phyloP scores from a whole-genome alignment of 345 rosid genomes.

The Aquilaria yunnanensis region DNA sequence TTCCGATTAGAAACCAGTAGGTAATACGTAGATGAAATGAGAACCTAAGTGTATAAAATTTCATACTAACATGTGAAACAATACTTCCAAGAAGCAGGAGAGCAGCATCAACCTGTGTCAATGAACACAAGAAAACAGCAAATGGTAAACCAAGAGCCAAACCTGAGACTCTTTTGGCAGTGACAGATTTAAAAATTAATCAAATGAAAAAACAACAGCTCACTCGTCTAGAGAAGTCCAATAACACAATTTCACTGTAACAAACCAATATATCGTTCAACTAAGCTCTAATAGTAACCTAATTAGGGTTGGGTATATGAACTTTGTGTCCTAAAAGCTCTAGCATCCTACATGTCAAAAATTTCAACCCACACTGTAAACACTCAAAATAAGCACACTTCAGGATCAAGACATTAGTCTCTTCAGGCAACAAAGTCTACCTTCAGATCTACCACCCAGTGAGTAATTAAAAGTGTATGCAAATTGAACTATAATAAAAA shows the following conservation, averaged over 20 bases:
- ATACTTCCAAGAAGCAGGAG: constrained; percentile 70
- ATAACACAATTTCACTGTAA: too few relatives aligned
- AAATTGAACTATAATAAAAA: too few relatives aligned
- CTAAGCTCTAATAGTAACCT: too few relatives aligned
- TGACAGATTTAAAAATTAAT: too few relatives aligned
- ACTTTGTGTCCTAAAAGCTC: too few relatives aligned
- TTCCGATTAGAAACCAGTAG: background rate
- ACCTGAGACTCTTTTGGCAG: background rate
- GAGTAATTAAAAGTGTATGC: too few relatives aligned
- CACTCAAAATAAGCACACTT: background rate
- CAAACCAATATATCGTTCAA: too few relatives aligned
- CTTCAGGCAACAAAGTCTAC: too few relatives aligned
- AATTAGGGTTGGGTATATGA: too few relatives aligned
- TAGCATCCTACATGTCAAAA: background rate
- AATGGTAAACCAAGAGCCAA: constrained; percentile 8
- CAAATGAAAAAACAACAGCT: background rate
- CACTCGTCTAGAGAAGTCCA: too few relatives aligned
- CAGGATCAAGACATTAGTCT: too few relatives aligned
- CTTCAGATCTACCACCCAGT: too few relatives aligned
- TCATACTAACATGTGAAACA: constrained; percentile 50
- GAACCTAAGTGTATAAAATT: background rate
- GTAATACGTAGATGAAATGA: background rate
- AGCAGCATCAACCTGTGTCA: constrained; percentile 76
- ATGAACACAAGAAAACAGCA: constrained; percentile 14
- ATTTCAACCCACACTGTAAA: background rate